These are phyloP conservation scores for Mycena sp. DNA, from an alignment of 1,284 basidiomycete species.

Conservation along the genomic window DNA sequence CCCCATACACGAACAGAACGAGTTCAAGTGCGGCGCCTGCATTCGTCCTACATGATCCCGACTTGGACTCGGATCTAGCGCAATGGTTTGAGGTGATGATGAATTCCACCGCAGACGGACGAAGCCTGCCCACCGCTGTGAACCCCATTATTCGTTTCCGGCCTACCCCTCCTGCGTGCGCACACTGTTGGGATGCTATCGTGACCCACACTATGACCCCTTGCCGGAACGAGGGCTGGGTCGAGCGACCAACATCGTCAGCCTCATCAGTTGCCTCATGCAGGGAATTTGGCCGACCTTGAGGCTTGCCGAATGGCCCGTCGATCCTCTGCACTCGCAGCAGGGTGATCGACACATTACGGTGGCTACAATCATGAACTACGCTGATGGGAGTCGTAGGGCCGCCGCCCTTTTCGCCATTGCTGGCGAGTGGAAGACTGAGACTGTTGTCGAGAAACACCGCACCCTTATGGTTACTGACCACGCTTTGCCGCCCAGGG, in stretches of 20 bases:
- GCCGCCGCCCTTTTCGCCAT: not conserved
- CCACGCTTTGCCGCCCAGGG: not conserved
- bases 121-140: not conserved
- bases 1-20: not conserved
- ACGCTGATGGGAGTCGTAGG: not conserved
- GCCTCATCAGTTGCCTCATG: slow-evolving; percentile 5
- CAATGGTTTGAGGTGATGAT: not conserved
- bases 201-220: not conserved
- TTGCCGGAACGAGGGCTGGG: slow-evolving; percentile 7
- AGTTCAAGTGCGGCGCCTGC: not conserved
- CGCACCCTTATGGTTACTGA: not conserved
- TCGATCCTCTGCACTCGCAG: not conserved
- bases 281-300: not conserved
- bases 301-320: slow-evolving; percentile 6
- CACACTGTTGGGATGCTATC: not conserved
- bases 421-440: slow-evolving; percentile 5
- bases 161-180: slow-evolving; percentile 1
- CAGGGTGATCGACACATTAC: slow-evolving; percentile 7
- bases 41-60: not conserved
- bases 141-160: not conserved
- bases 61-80: not conserved
- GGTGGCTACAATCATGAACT: not conserved
- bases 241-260: slow-evolving; percentile 1
- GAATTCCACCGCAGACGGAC: not conserved
- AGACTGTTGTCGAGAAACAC: not conserved